These are phyloP conservation scores for Pythium chondricola DNA, from an alignment of 352 stramenopile species.

Conservation along the genomic window DNA sequence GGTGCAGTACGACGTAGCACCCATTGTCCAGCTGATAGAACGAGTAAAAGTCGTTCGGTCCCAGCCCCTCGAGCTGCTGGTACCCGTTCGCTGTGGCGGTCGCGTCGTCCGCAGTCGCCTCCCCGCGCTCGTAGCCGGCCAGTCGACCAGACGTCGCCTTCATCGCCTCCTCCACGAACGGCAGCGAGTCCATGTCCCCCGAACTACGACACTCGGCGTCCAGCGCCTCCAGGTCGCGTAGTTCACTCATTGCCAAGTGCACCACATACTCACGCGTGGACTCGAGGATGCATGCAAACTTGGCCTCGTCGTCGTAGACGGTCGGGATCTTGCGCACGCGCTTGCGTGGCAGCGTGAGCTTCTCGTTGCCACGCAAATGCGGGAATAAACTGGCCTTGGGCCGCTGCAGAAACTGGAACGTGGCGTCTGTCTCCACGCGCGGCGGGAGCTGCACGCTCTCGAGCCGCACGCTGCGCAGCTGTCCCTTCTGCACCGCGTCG, in stretches of 20 bases:
- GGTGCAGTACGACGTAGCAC: conserved; percentile 85
- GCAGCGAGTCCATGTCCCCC: conserved; percentile 65
- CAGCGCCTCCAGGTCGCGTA: conserved; percentile 64
- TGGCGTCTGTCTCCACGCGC: conserved; percentile 37
- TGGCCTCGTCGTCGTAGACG: conserved; percentile 61
- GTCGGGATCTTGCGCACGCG: conserved; percentile 43
- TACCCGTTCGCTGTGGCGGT: conserved; percentile 13
- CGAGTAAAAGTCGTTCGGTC: conserved; percentile 43
- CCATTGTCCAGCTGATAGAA: conserved; percentile 86
- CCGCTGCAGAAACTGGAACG: conserved; percentile 75
- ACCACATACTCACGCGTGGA: conserved; percentile 58
- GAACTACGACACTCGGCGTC: conserved; percentile 65
- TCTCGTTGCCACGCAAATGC: conserved; percentile 24
- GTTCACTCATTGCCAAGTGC: conserved; percentile 50
- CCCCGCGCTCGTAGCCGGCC: conserved; percentile 10
- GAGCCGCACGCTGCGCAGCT: conserved; percentile 67
- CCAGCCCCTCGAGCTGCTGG: conserved; percentile 10
- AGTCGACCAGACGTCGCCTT: conserved; percentile 57
- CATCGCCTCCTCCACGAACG: conserved; percentile 79
- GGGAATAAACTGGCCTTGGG: conserved; percentile 67
- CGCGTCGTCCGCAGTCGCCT: conserved; percentile 1
- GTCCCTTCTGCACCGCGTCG: conserved; percentile 76
- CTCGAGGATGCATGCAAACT: conserved; percentile 69
- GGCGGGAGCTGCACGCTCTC: conserved; percentile 53
- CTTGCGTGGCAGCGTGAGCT: conserved; percentile 17